Evolutionary conservation across 768 basidiomycete genomes (phyloP).

Genomic region (Suillus weaverae): DNA sequence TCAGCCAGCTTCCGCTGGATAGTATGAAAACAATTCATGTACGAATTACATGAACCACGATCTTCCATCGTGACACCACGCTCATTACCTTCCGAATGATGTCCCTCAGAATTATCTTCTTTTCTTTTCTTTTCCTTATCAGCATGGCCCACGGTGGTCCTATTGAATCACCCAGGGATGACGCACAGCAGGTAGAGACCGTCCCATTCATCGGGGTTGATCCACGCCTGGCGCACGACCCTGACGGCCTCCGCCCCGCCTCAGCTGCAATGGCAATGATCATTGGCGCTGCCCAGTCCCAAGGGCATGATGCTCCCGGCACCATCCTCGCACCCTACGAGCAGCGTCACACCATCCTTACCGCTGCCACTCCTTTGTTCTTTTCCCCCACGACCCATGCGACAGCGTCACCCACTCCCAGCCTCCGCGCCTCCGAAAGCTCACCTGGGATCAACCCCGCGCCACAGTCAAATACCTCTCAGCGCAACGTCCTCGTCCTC

Average conservation of each 20-base stretch:
- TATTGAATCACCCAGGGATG: slow-evolving; percentile 9
- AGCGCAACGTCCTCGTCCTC: slow-evolving; percentile 9
- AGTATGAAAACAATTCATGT: not conserved
- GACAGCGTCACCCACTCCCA: not conserved
- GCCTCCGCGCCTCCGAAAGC: slow-evolving; percentile 11
- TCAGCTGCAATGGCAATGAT: slow-evolving; percentile 7
- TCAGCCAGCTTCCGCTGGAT: not conserved
- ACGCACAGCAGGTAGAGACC: slow-evolving; percentile 1
- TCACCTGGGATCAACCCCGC: slow-evolving; percentile 15
- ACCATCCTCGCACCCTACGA: slow-evolving; percentile 18
- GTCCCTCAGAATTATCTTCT: not conserved
- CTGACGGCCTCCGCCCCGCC: slow-evolving; percentile 10
- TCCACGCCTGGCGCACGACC: not conserved
- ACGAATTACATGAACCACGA: not conserved
- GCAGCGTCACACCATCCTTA: not conserved
- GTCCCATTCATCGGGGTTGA: not conserved
- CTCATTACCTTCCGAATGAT: slow-evolving; percentile 5
- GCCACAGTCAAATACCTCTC: not conserved
- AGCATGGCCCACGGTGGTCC: not conserved
- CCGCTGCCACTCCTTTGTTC: not conserved
- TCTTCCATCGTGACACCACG: not conserved
- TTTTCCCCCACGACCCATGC: not conserved
- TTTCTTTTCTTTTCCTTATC: not conserved
- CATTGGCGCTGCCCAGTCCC: slow-evolving; percentile 1
- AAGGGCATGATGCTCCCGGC: slow-evolving; percentile 5